Evolutionary conservation across 2,329 filamentous ascomycete genomes (phyloP), one percentile per base, ranked within the genome.

Genomic region (Paradendryphiella salina): DNA sequence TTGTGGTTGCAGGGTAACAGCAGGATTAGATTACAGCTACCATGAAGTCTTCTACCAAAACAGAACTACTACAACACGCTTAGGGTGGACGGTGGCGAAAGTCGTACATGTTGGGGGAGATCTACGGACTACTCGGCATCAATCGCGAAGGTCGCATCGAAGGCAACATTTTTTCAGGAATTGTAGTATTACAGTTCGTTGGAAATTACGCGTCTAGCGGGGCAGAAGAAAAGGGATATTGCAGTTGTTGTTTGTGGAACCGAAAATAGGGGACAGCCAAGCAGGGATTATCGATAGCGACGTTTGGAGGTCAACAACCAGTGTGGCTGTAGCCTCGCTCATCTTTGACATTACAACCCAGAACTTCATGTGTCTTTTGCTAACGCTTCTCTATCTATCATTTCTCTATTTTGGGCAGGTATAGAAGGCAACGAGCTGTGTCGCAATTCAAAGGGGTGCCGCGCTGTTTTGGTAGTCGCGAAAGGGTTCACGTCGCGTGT

Each of bases 251-350:
- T 32, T 46, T 41, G 18, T 38, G 26, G 36, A 41, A 15, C 31
- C 26, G 37, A 36, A 3, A 31, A 32, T 41, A 36, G 26, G 46
- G 37, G 33, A 46, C 38, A 18, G 17, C 17, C 33, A 29, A 43
- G 35, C 47, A 51, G 29, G 38, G 37, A 39, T 42, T 42, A 43
- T 43, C 43, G 43, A 43, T 42, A 51, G 28, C 41, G 33, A 54
- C 8, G 31, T 20, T n/a, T 32, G 29, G 26, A 21, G 29, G 28
- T 38, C 40, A 34, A 38, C 37, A 38, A 46, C 26, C 18, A 42
- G 8, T 42, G 18, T 20, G 15, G 28, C 31, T 41, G 20, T 8
- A 32, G 29, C 15, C 26, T 17, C 20, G 17, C 35, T 34, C 32
- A 17, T 31, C 18, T 21, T 23, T n/a, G 17, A 35, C 46, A 20